A percentile compares a stretch with the other conserved stretches of the same genome.
Conservation (phyloP, 371 early-diverging fungal species). For the Mucor mucedo region DNA sequence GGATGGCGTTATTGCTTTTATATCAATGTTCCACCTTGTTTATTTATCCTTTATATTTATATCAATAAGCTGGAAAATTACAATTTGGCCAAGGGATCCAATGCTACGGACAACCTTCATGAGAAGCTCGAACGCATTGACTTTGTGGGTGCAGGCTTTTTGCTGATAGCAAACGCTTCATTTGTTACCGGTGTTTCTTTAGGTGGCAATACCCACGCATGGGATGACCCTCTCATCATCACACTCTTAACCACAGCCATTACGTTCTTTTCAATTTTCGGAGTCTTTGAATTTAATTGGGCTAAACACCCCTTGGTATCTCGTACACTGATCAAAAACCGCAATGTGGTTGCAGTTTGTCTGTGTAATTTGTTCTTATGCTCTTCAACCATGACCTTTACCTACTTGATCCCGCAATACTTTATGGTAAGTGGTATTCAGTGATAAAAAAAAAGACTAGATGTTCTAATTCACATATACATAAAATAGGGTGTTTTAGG, state of each 20-base stretch:
- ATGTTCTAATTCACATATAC: not conserved
- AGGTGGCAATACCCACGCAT: slow-evolving; percentile 64
- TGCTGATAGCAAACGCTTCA: slow-evolving; percentile 55
- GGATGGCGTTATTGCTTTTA: slow-evolving; percentile 75
- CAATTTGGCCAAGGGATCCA: slow-evolving; percentile 15
- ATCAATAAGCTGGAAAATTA: slow-evolving; percentile 37
- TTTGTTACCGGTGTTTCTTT: slow-evolving; percentile 64
- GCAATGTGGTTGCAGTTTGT: slow-evolving; percentile 36
- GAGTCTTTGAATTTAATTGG: slow-evolving; percentile 59
- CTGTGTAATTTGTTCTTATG: slow-evolving; percentile 44
- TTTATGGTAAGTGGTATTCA: slow-evolving; percentile 39
- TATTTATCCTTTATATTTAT: slow-evolving; percentile 45
- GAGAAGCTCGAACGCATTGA: slow-evolving; percentile 58
- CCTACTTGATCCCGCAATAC: slow-evolving; percentile 43
- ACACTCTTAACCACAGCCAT: slow-evolving; percentile 49
- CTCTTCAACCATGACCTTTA: slow-evolving; percentile 34
- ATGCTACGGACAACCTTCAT: slow-evolving; percentile 6
- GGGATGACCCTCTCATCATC: slow-evolving; percentile 64
- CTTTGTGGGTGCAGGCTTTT: slow-evolving; percentile 58
- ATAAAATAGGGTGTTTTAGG: slow-evolving; percentile 41
- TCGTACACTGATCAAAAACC: slow-evolving; percentile 35
- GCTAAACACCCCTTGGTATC: slow-evolving; percentile 70
- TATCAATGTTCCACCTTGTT: slow-evolving; percentile 73
- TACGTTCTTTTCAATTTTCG: slow-evolving; percentile 52
- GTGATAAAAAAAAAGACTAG: no score